These are phyloP conservation scores for Plantago rigida DNA, from an alignment of 305 asterid species.

Conservation along the genomic window DNA sequence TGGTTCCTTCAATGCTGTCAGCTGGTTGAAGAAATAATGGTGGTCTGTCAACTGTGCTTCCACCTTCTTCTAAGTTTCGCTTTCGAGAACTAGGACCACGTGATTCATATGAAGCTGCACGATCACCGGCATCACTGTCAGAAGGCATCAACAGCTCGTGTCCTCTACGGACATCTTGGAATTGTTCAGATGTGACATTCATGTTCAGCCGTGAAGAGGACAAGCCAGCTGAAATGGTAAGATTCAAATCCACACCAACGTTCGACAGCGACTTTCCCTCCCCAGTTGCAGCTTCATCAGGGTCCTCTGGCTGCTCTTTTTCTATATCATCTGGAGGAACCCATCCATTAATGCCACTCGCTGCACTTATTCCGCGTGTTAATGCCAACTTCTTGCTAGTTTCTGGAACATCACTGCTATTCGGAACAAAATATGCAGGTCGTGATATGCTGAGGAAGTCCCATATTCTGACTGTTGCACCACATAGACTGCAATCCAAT, in stretches of 20 bases:
- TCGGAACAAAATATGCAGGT: conserved; percentile 72
- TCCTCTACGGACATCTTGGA: conserved; percentile 46
- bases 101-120: conserved; percentile 90
- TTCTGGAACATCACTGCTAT: conserved; percentile 65
- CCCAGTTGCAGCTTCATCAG: conserved; percentile 79
- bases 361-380: conserved; percentile 92
- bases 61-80: conserved; percentile 89
- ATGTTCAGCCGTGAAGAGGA: conserved; percentile 53
- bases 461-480: conserved; percentile 91
- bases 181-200: conserved; percentile 45
- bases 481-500: conserved; percentile 96
- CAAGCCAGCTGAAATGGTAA: conserved; percentile 76
- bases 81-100: conserved; percentile 92
- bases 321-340: conserved; percentile 64
- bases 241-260: conserved; percentile 75
- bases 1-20: conserved; percentile 95
- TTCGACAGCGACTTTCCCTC: conserved; percentile 82
- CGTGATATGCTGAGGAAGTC: conserved; percentile 78
- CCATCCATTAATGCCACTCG: conserved; percentile 96
- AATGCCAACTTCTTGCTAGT: conserved; percentile 77
- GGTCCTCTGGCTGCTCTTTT: conserved; percentile 74
- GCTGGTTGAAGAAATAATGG: conserved; percentile 57
- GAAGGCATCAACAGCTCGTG: conserved; percentile 62
- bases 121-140: conserved; percentile 91
- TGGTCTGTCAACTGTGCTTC: conserved; percentile 92